These are phyloP conservation scores for Trametes pubescens DNA, from an alignment of 1,284 basidiomycete genomes.

Conservation along the genomic window DNA sequence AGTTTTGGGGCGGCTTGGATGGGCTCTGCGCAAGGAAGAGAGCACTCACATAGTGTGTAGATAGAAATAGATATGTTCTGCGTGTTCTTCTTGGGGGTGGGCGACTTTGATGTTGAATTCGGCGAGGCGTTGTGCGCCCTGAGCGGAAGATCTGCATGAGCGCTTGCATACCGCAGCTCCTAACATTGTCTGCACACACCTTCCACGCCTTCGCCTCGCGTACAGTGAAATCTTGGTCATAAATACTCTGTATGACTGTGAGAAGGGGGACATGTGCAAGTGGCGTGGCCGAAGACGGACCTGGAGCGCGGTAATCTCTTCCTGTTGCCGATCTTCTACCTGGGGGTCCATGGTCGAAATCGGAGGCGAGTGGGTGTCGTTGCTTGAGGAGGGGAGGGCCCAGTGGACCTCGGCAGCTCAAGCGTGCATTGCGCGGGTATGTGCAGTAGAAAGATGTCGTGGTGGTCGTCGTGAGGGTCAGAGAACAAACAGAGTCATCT, in stretches of 20 bases:
- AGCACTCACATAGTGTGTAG: slow-evolving; percentile 70
- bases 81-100: slow-evolving; percentile 65
- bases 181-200: slow-evolving; percentile 49
- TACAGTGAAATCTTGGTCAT: slow-evolving; percentile 72
- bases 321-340: slow-evolving; percentile 72
- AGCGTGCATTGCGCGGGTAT: slow-evolving; percentile 60
- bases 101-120: slow-evolving; percentile 78
- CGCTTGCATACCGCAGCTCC: slow-evolving; percentile 9
- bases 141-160: slow-evolving; percentile 28
- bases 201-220: slow-evolving; percentile 80
- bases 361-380: slow-evolving; percentile 36
- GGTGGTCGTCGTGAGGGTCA: slow-evolving; percentile 31
- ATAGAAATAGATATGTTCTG: slow-evolving; percentile 63
- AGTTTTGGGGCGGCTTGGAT: neutral
- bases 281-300: slow-evolving; percentile 18
- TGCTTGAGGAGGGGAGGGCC: slow-evolving; percentile 63
- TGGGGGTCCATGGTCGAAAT: slow-evolving; percentile 64
- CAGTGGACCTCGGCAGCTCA: slow-evolving; percentile 76
- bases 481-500: slow-evolving; percentile 22
- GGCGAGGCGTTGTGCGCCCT: slow-evolving; percentile 72
- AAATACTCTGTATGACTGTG: slow-evolving; percentile 59
- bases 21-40: neutral
- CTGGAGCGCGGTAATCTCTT: slow-evolving; percentile 78
- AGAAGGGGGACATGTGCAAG: neutral
- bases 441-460: slow-evolving; percentile 12